Base-by-base conservation (phyloP, 495 filamentous ascomycete species). In the Penicillium bialowiezense region DNA sequence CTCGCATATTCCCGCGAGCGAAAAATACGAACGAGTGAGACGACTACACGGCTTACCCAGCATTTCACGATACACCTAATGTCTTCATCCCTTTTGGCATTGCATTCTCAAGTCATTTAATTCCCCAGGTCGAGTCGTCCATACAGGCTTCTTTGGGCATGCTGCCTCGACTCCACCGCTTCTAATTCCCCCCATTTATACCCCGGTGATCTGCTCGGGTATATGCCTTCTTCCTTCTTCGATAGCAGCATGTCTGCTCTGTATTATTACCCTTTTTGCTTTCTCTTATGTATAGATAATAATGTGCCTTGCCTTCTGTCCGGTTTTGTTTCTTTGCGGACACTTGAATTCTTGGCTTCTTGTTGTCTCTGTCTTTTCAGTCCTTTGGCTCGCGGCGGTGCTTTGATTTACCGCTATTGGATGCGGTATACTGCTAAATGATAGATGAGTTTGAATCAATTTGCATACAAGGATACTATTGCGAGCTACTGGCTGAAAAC, bases 1-100 rank as follows among this genome's bases (percentile, higher is more conserved):
- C 21, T 44, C 31, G 46, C 13, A 32, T 28, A 8, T 6, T 28
- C 31, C 35, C 18, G 19, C 7, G 31, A 55, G 26, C 28, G 26
- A 33, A 39, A 31, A 44, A 46, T 32, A 48, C 45, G 39, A 56
- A 48, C 45, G 39, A 56, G 47, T 28, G 47, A 51, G 23, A 53
- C 28, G 49, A 56, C 44, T 36, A 29, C 43, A 53, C 54, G 44
- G 35, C 50, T 43, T 50, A 33, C 39, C 49, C 42, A 40, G 39
- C 41, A 41, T 48, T 39, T 56, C 34, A 56, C 39, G 52, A 54
- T 50, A 41, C 34, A 36, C 42, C 23, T 50, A 40, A 56, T 38
- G 56, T 50, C 50, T 54, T 28, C 40, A 20, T 28, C 18, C 23
- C 26, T 39, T 39, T 44, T 34, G 37, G 18, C 43, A 40, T 51